phyloP scores from a whole-genome alignment of 1,284 basidiomycete genomes.

The Apiotrichum mycotoxinovorans region DNA sequence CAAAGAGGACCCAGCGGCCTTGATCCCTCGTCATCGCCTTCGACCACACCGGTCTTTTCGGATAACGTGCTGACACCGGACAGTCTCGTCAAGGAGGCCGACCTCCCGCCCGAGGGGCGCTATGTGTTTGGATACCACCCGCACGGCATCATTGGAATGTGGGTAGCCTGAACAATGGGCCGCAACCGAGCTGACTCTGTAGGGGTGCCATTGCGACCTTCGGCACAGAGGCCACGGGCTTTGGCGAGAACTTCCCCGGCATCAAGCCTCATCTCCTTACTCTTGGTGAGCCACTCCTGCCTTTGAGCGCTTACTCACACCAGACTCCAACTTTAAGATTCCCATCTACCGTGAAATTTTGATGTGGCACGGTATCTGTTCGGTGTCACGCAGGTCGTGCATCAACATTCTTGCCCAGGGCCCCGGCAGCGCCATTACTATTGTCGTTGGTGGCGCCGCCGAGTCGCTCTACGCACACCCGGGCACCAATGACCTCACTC shows the following conservation, averaged over 20 bases:
- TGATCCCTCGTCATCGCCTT: neutral
- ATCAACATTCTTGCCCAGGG: conserved; percentile 78
- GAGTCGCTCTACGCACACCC: conserved; percentile 91
- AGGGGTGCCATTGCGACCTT: conserved; percentile 93
- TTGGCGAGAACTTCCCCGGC: conserved; percentile 84
- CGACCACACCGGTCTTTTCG: too few species aligned
- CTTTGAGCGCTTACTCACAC: neutral
- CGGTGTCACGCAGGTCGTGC: conserved; percentile 85
- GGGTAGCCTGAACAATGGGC: conserved; percentile 66
- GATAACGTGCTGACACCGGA: neutral
- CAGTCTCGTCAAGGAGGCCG: conserved; percentile 60
- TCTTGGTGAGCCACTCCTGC: conserved; percentile 51
- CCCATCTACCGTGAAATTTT: conserved; percentile 92
- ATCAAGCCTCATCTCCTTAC: conserved; percentile 91
- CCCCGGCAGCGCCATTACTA: conserved; percentile 71
- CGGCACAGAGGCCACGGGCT: conserved; percentile 91
- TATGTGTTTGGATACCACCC: conserved; percentile 98
- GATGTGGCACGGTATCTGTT: conserved; percentile 79
- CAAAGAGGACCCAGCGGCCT: conserved; percentile 5
- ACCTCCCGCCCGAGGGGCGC: conserved; percentile 82
- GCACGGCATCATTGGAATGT: conserved; percentile 95
- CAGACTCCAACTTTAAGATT: conserved; percentile 77
- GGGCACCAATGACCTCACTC: conserved; percentile 82
- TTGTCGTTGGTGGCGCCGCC: conserved; percentile 94
- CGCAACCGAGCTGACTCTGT: neutral